A percentile compares a stretch with the other conserved stretches of the same genome.
Conservation (phyloP, 1,284 basidiomycete species). For the Rhizoctonia solani region DNA sequence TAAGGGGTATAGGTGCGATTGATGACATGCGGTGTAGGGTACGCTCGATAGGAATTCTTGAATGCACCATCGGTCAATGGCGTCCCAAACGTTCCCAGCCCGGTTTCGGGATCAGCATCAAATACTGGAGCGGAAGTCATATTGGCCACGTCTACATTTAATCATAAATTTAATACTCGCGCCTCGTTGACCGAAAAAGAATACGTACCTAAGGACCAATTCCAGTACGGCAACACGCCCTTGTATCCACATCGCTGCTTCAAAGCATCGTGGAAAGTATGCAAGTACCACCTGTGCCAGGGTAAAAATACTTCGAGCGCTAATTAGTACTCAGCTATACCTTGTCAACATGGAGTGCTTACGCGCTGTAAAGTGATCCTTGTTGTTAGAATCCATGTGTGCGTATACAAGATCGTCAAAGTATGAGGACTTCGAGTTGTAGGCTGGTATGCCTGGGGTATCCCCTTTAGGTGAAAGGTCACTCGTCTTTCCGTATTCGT, state of each 20-base stretch:
- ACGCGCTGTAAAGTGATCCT: conserved; percentile 21
- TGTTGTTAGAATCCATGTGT: conserved; percentile 31
- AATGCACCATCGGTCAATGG: conserved; percentile 10
- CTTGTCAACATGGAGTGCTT: not conserved
- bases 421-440: not conserved
- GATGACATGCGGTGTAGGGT: conserved; percentile 26
- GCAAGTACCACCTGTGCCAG: conserved; percentile 31
- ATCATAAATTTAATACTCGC: not conserved
- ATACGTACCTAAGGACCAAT: conserved; percentile 22
- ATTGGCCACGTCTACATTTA: not conserved
- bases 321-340: not conserved
- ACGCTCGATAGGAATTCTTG: not conserved
- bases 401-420: conserved; percentile 35
- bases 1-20: not conserved
- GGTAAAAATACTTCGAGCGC: conserved; percentile 23
- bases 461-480: conserved; percentile 17
- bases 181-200: not conserved
- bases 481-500: not conserved
- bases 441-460: conserved; percentile 15
- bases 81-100: conserved; percentile 2
- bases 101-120: not conserved
- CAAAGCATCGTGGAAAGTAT: conserved; percentile 12
- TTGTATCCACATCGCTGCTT: conserved; percentile 13
- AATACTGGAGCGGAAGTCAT: conserved; percentile 7
- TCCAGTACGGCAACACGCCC: conserved; percentile 34